Evolutionary conservation across 139 green algal genomes (phyloP).

Genomic region (Chlorella sp.): DNA sequence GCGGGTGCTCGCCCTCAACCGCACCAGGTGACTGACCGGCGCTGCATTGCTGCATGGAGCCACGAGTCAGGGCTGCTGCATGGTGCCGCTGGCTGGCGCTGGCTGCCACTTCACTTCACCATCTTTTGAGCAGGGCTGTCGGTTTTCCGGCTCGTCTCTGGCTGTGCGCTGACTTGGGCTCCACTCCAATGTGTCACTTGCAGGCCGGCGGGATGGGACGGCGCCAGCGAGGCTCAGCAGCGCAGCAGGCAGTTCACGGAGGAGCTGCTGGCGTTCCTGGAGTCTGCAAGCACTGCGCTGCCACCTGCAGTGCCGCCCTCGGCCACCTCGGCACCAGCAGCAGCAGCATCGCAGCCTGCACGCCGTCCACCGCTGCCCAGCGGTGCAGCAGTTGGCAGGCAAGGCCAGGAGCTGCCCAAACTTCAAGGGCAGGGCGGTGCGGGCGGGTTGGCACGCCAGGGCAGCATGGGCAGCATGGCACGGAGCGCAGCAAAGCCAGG

Average conservation of each 20-base stretch:
- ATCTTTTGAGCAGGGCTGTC: too few species aligned
- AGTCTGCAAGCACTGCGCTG: neutral
- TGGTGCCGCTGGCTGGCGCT: too few species aligned
- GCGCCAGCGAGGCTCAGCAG: slow-evolving; percentile 10
- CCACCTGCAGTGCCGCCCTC: neutral
- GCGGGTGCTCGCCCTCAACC: slow-evolving; percentile 33
- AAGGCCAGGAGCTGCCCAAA: too few species aligned
- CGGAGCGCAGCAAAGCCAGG: too few species aligned
- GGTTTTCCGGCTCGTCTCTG: too few species aligned
- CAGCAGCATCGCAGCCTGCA: neutral
- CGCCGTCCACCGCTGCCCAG: neutral
- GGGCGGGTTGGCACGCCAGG: too few species aligned
- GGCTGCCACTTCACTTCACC: too few species aligned
- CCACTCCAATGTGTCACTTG: neutral
- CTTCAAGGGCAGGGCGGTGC: neutral
- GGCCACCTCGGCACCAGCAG: neutral
- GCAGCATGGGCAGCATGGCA: neutral
- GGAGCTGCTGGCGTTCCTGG: slow-evolving; percentile 16
- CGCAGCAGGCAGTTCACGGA: slow-evolving; percentile 31
- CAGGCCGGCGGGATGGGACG: slow-evolving; percentile 22
- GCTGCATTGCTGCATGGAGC: neutral
- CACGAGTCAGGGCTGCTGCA: too few species aligned
- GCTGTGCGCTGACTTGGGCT: neutral
- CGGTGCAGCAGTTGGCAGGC: neutral
- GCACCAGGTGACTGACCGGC: slow-evolving; percentile 1